Evolutionary conservation across 768 basidiomycete species (phyloP).

Genomic region (Cystofilobasidium bisporidii): DNA sequence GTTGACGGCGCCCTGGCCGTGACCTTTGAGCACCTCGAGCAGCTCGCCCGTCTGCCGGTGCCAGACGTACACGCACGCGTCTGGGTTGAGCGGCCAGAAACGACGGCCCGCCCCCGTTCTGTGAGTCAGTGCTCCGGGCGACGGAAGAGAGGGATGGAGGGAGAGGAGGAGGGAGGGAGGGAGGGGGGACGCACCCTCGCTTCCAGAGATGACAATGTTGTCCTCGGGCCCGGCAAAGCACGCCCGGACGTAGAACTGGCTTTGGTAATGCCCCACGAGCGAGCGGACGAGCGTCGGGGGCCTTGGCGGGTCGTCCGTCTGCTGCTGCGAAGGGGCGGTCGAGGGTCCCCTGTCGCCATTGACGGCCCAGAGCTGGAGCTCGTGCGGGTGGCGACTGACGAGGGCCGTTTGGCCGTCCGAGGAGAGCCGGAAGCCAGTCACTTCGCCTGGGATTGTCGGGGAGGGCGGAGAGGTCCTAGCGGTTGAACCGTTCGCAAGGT

Average conservation of each 20-base stretch:
- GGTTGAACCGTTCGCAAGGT: too few relatives aligned
- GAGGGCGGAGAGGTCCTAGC: slow-evolving; percentile 55
- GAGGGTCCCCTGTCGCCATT: too few relatives aligned
- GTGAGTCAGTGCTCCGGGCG: neutral
- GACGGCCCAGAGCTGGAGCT: slow-evolving; percentile 80
- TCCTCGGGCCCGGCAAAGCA: slow-evolving; percentile 86
- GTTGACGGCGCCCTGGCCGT: slow-evolving; percentile 83
- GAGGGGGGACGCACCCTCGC: slow-evolving; percentile 63
- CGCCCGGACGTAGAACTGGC: slow-evolving; percentile 74
- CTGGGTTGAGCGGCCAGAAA: slow-evolving; percentile 48
- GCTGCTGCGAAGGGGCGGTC: too few relatives aligned
- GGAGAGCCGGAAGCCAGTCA: slow-evolving; percentile 80
- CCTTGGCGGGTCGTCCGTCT: too few relatives aligned
- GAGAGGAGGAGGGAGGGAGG: neutral
- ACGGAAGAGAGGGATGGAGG: neutral
- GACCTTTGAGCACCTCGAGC: slow-evolving; percentile 79
- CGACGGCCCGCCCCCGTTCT: neutral
- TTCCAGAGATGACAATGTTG: slow-evolving; percentile 84
- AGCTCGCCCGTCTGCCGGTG: slow-evolving; percentile 72
- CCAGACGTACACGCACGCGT: slow-evolving; percentile 91
- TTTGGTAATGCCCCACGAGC: slow-evolving; percentile 77
- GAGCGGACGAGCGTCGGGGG: slow-evolving; percentile 59
- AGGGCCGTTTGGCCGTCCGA: slow-evolving; percentile 76
- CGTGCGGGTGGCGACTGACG: slow-evolving; percentile 78
- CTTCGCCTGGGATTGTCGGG: slow-evolving; percentile 48